Evolutionary conservation across 805 yeast species (phyloP), one percentile per base, ranked within the genome.

Genomic region (Naumovozyma baii): DNA sequence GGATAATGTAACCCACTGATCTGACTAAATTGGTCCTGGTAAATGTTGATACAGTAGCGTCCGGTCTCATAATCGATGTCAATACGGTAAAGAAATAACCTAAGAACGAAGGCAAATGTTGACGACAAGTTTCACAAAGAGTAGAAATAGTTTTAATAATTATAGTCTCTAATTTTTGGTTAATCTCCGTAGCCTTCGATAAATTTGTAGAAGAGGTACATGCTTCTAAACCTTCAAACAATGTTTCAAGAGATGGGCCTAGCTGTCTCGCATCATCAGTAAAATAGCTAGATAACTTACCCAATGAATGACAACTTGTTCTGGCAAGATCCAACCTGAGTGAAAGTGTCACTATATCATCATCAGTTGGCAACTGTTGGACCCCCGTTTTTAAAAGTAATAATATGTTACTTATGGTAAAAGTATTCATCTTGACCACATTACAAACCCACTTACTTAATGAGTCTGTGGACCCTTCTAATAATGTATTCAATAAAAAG

Each of bases 1-100:
- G 80, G 20, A 79, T 66, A 34, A 83, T 74, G 14, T 79, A 78
- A 3, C 81, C 71, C 51, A 76, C 73, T 0, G 88, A 70, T 44
- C 76, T 73, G 30, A 74, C 67, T 57, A 83, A 65, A 42, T 83
- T 65, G 50, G 78, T 78, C 45, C 52, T 58, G 2, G 65, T 54
- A 34, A 54, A 52, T 25, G 41, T 44, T 3, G 63, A 59, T 4
- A 60, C 52, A 19, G 46, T 47, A 14, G 57, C 45, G 9, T 43
- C 54, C 20, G 53, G 51, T 26, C 46, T 46, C 35, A 58, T 29
- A 39, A 62, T 45, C 9, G 65, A 54, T 39, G 66, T 61, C 12
- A 71, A 59, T 41, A 59, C 48, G 18, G 42, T 40, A 13, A 49
- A 44, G 22, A 60, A 52, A 25, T 53, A 52, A 12, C 42, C 46